phyloP scores from a whole-genome alignment of 2,329 filamentous ascomycete genomes.

The Blastomyces parvus region DNA sequence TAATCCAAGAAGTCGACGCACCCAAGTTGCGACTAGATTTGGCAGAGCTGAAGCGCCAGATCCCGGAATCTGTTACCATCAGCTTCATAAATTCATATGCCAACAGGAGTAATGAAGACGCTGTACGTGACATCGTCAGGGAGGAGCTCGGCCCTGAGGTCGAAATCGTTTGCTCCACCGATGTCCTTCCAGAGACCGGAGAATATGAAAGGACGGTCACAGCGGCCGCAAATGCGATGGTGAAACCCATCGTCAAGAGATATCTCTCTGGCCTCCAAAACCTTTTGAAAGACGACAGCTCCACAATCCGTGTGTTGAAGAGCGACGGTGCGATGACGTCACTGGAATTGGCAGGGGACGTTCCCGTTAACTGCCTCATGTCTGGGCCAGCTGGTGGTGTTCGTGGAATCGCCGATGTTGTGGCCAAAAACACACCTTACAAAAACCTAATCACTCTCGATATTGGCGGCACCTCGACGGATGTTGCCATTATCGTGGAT shows the following conservation, averaged over 20 bases:
- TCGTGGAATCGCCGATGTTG: slow-evolving; percentile 39
- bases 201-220: slow-evolving; percentile 44
- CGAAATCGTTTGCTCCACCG: slow-evolving; percentile 38
- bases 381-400: slow-evolving; percentile 44
- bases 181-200: slow-evolving; percentile 40
- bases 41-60: slow-evolving; percentile 31
- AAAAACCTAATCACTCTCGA: slow-evolving; percentile 43
- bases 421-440: slow-evolving; percentile 38
- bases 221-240: slow-evolving; percentile 40
- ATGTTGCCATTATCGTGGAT: slow-evolving; percentile 39
- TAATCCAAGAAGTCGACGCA: slow-evolving; percentile 34
- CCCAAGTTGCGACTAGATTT: slow-evolving; percentile 31
- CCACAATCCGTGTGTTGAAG: slow-evolving; percentile 39
- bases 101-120: slow-evolving; percentile 36
- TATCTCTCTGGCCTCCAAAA: slow-evolving; percentile 37
- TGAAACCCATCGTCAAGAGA: slow-evolving; percentile 40
- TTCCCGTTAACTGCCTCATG: slow-evolving; percentile 43
- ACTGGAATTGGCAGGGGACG: slow-evolving; percentile 36
- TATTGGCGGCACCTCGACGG: slow-evolving; percentile 45
- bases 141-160: slow-evolving; percentile 37
- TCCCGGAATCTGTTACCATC: slow-evolving; percentile 39
- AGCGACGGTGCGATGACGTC: slow-evolving; percentile 43
- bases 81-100: slow-evolving; percentile 41
- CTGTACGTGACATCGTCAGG: slow-evolving; percentile 31
- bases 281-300: slow-evolving; percentile 33